Conservation (phyloP, 768 basidiomycete species). For the Suillus subluteus region DNA sequence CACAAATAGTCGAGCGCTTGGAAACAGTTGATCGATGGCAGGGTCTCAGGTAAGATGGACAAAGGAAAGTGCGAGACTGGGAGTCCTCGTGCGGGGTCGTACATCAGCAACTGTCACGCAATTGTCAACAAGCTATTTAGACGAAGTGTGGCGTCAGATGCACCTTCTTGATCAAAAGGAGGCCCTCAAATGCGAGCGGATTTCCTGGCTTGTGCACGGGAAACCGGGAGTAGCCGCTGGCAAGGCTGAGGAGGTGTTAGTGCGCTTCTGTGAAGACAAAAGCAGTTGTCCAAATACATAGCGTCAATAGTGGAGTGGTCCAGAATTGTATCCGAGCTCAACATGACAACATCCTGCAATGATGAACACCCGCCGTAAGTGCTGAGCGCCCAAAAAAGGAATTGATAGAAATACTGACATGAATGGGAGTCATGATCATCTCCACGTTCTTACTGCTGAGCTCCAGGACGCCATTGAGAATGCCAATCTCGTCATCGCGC, state of each 20-base stretch:
- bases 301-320: conserved; percentile 79
- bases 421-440: conserved; percentile 81
- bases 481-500: conserved; percentile 80
- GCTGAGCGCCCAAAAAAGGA: conserved; percentile 31
- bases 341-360: conserved; percentile 75
- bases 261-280: conserved; percentile 6
- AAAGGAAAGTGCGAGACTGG: conserved; percentile 78
- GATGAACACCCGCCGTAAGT: conserved; percentile 47
- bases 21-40: conserved; percentile 88
- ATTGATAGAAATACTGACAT: conserved; percentile 40
- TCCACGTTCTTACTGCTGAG: conserved; percentile 78
- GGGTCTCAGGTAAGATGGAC: conserved; percentile 87
- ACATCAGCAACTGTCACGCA: conserved; percentile 75
- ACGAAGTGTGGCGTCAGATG: conserved; percentile 14
- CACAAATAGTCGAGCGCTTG: conserved; percentile 94
- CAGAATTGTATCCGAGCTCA: conserved; percentile 76
- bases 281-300: conserved; percentile 48
- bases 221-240: conserved; percentile 89
- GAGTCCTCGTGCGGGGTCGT: conserved; percentile 79
- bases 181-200: conserved; percentile 72
- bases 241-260: conserved; percentile 43
- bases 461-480: conserved; percentile 79
- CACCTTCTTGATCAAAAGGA: conserved; percentile 85
- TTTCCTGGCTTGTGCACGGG: conserved; percentile 81
- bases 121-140: conserved; percentile 14